Evolutionary conservation across 2,329 filamentous ascomycete species (phyloP).

Genomic region (Penicillium sp.): DNA sequence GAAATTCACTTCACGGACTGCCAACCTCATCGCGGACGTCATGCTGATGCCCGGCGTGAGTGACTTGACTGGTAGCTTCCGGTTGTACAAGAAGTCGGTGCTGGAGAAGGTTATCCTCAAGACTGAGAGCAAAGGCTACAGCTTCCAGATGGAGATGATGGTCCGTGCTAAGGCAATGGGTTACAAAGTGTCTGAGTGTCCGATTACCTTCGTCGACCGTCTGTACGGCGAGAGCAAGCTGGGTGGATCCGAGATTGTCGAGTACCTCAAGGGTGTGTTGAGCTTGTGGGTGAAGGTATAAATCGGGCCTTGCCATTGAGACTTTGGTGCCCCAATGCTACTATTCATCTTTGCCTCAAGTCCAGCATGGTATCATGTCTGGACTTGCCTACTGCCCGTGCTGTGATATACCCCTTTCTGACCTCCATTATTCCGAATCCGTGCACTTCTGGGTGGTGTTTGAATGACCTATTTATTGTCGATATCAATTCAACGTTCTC

Average conservation of each 20-base stretch:
- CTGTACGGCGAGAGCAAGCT: slow-evolving; percentile 95
- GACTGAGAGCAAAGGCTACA: slow-evolving; percentile 95
- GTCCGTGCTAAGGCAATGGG: slow-evolving; percentile 95
- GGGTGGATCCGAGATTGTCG: slow-evolving; percentile 90
- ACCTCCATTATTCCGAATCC: slow-evolving; percentile 15
- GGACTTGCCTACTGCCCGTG: slow-evolving; percentile 13
- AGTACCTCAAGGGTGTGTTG: slow-evolving; percentile 86
- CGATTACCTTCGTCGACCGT: slow-evolving; percentile 93
- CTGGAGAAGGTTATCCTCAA: slow-evolving; percentile 84
- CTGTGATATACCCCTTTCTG: slow-evolving; percentile 26
- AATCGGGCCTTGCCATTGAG: not conserved
- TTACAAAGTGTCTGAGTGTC: slow-evolving; percentile 88
- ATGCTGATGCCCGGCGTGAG: slow-evolving; percentile 89
- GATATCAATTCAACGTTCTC: slow-evolving; percentile 14
- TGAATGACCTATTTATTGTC: slow-evolving; percentile 15
- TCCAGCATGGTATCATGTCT: slow-evolving; percentile 10
- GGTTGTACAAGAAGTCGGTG: slow-evolving; percentile 88
- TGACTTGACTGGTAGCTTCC: slow-evolving; percentile 91
- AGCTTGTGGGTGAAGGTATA: slow-evolving; percentile 75
- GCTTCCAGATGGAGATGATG: slow-evolving; percentile 99
- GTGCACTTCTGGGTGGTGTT: slow-evolving; percentile 20
- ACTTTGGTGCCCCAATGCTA: not conserved
- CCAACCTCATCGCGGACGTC: slow-evolving; percentile 94
- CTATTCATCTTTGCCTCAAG: slow-evolving; percentile 10
- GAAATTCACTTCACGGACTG: slow-evolving; percentile 68